These are phyloP conservation scores for Beauveria rudraprayagi DNA, from an alignment of 2,329 filamentous ascomycete species.

Conservation along the genomic window DNA sequence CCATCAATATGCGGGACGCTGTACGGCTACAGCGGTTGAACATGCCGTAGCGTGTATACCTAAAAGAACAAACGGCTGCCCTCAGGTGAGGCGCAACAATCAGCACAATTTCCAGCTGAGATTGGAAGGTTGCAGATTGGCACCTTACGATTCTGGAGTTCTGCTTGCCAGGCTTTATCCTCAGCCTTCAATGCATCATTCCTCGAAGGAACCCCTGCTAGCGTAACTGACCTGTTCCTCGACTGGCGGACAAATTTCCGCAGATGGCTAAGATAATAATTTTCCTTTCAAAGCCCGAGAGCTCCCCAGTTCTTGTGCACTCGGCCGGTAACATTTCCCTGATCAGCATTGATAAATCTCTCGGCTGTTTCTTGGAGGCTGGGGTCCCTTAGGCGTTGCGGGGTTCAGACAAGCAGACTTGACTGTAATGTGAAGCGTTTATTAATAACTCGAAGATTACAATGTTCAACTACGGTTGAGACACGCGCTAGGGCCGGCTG, in stretches of 20 bases:
- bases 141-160: not conserved
- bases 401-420: not conserved
- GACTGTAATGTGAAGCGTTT: not conserved
- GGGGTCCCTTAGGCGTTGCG: not conserved
- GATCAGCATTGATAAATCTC: too few species aligned
- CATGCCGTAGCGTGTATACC: not conserved
- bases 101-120: too few species aligned
- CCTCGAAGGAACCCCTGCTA: not conserved
- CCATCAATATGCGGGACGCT: not conserved
- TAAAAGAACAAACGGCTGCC: too few species aligned
- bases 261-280: not conserved
- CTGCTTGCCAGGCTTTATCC: conserved; percentile 2
- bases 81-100: too few species aligned
- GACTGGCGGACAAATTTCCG: too few species aligned
- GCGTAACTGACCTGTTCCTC: not conserved
- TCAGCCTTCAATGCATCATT: not conserved
- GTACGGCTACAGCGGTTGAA: not conserved
- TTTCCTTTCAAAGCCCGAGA: not conserved
- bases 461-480: too few species aligned
- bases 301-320: too few species aligned
- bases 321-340: too few species aligned
- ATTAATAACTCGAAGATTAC: not conserved
- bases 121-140: not conserved
- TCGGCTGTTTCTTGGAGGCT: not conserved
- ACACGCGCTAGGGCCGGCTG: not conserved